Percentiles rank a stretch among this genome's conserved stretches.
Conservation (phyloP, 2,329 filamentous ascomycete genomes). For the Fusarium papillatum region DNA sequence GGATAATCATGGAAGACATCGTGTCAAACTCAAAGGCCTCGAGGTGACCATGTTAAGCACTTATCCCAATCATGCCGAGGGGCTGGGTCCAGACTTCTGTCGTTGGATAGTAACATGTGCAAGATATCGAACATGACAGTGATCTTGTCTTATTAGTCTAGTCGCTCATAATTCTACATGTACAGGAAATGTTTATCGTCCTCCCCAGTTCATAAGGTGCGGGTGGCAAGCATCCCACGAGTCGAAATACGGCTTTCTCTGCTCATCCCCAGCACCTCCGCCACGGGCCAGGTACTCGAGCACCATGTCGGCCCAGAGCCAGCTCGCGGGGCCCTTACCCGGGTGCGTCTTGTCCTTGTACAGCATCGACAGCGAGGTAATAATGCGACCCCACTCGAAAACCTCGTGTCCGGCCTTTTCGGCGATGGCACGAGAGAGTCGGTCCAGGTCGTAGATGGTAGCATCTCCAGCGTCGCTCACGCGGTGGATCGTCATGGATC, state of each 20-base stretch:
- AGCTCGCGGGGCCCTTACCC: constrained; percentile 34
- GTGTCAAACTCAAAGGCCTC: no score
- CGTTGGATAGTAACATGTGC: no score
- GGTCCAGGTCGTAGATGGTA: constrained; percentile 31
- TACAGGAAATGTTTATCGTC: constrained; percentile 12
- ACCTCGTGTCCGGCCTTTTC: constrained; percentile 36
- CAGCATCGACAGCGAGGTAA: constrained; percentile 30
- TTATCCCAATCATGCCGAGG: no score
- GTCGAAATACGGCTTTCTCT: constrained; percentile 32
- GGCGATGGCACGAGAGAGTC: constrained; percentile 29
- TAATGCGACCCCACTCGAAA: constrained; percentile 37
- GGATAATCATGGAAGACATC: no score
- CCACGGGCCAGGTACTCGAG: constrained; percentile 34
- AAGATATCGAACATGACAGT: background rate
- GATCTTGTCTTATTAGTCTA: background rate
- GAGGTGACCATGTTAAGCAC: no score
- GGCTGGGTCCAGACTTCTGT: no score
- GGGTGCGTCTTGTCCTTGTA: constrained; percentile 39
- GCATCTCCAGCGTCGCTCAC: constrained; percentile 27
- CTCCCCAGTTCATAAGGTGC: constrained; percentile 29
- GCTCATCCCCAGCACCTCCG: constrained; percentile 21
- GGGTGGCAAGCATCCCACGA: constrained; percentile 33
- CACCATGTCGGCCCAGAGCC: constrained; percentile 39
- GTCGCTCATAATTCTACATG: background rate
- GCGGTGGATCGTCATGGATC: constrained; percentile 32